Conservation (phyloP, 345 rosid species). For the Combretum micranthum region DNA sequence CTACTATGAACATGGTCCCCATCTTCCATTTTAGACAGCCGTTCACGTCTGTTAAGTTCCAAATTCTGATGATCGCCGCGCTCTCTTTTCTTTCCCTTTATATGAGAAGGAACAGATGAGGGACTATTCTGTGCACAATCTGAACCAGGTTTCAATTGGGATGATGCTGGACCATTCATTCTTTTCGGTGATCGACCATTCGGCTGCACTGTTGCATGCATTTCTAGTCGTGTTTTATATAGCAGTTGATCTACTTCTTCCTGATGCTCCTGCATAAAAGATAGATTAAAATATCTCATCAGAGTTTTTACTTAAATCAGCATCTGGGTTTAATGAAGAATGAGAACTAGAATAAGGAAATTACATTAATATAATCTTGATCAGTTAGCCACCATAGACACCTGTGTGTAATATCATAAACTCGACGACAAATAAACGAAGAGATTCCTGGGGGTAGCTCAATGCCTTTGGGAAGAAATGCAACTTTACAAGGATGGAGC, state of each 20-base stretch:
- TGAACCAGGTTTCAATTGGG: constrained; percentile 63
- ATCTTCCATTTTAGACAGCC: constrained; percentile 50
- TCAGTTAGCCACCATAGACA: constrained; percentile 96
- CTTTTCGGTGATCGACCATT: constrained; percentile 83
- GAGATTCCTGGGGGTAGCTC: constrained; percentile 69
- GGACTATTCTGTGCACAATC: constrained; percentile 56
- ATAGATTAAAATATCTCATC: constrained; percentile 3
- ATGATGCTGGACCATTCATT: constrained; percentile 66
- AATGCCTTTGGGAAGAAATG: constrained; percentile 77
- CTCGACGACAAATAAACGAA: constrained; percentile 79
- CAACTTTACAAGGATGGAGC: constrained; percentile 94
- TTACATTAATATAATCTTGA: constrained; percentile 78
- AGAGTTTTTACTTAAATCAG: not conserved
- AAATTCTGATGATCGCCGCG: constrained; percentile 56
- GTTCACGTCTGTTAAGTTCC: constrained; percentile 66
- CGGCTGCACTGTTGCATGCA: constrained; percentile 74
- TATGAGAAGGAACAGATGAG: constrained; percentile 55
- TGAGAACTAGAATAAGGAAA: constrained; percentile 12
- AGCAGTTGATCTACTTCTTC: constrained; percentile 73
- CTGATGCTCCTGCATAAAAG: constrained; percentile 44
- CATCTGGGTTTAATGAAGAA: not conserved
- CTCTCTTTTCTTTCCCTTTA: constrained; percentile 91
- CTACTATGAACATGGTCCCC: constrained; percentile 45
- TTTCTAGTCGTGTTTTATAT: constrained; percentile 52
- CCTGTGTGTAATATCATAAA: constrained; percentile 63